phyloP scores from a whole-genome alignment of 257 asterid genomes.

The Solanum sejunctum region DNA sequence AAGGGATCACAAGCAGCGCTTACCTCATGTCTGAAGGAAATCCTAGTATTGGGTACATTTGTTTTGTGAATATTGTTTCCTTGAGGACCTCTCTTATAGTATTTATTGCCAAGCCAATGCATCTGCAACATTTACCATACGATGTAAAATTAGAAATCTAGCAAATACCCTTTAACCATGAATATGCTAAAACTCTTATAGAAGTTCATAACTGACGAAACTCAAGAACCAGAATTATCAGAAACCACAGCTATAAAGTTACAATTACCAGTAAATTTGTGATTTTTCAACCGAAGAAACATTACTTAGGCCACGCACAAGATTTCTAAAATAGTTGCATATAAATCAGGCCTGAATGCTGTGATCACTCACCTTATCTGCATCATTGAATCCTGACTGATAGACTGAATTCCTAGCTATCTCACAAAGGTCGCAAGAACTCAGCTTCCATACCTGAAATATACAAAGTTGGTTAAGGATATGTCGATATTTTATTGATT shows the following conservation, averaged over 20 bases:
- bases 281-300: background rate
- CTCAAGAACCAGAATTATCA: background rate
- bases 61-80: constrained; percentile 46
- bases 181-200: background rate
- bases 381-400: constrained; percentile 84
- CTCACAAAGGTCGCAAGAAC: constrained; percentile 96
- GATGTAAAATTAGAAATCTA: background rate
- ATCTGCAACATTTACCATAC: constrained; percentile 20
- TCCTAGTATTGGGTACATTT: constrained; percentile 73
- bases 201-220: background rate
- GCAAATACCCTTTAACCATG: background rate
- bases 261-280: background rate
- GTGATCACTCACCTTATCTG: constrained; percentile 53
- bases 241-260: background rate
- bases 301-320: background rate
- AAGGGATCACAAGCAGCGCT: background rate
- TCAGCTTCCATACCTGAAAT: constrained; percentile 88
- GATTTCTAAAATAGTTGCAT: background rate
- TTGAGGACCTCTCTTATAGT: constrained; percentile 56
- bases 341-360: background rate
- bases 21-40: constrained; percentile 87
- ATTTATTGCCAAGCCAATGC: constrained; percentile 84
- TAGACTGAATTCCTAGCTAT: constrained; percentile 88
- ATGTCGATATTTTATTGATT: background rate
- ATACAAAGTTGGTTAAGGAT: constrained; percentile 1